Conservation (phyloP, 768 basidiomycete species). For the Kockovaella imperatae region DNA sequence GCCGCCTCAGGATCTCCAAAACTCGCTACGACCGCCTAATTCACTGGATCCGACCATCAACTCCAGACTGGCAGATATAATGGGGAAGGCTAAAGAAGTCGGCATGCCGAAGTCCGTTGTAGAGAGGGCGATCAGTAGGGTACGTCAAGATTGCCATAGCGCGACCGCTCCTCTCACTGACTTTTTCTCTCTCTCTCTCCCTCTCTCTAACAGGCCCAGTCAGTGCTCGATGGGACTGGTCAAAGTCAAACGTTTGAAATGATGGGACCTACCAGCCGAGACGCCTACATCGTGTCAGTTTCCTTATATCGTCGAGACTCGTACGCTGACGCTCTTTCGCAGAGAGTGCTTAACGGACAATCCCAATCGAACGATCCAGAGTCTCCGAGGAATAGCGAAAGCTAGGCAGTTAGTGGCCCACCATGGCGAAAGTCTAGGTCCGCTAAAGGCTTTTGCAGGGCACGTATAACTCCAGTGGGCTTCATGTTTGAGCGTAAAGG, state of each 20-base stretch:
- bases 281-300: slow-evolving; percentile 40
- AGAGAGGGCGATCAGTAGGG: slow-evolving; percentile 32
- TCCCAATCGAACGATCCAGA: slow-evolving; percentile 23
- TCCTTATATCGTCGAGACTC: not conserved
- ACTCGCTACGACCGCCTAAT: slow-evolving; percentile 29
- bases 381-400: slow-evolving; percentile 34
- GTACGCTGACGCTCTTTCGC: slow-evolving; percentile 1
- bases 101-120: slow-evolving; percentile 35
- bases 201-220: slow-evolving; percentile 11
- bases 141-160: slow-evolving; percentile 9
- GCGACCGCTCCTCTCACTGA: not conserved
- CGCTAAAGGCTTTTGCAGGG: too few relatives aligned
- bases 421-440: too few relatives aligned
- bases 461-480: slow-evolving; percentile 31
- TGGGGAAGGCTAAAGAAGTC: slow-evolving; percentile 32
- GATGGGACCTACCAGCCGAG: slow-evolving; percentile 35
- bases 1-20: slow-evolving; percentile 29
- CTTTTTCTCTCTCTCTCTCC: not conserved
- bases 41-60: slow-evolving; percentile 31
- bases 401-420: slow-evolving; percentile 1
- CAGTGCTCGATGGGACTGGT: slow-evolving; percentile 20
- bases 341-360: slow-evolving; percentile 41
- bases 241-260: slow-evolving; percentile 40
- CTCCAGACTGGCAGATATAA: slow-evolving; percentile 26
- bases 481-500: slow-evolving; percentile 42